Evolutionary conservation across 2,329 filamentous ascomycete genomes (phyloP).

Genomic region (Plectosphaerella plurivora): DNA sequence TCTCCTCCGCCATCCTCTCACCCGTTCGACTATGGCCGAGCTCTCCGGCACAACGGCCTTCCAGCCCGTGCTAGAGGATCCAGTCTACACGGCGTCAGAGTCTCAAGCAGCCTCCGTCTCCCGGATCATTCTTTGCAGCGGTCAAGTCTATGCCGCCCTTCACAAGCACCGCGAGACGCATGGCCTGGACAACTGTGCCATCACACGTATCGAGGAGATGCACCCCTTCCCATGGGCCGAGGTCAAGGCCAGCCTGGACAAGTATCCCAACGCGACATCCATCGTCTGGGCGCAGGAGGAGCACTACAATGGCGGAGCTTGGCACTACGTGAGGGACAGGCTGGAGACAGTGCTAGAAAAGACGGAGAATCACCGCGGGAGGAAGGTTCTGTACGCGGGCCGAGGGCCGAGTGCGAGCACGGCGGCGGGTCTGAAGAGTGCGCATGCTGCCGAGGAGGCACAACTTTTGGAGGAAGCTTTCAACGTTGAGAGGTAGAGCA

Average conservation of each 20-base stretch:
- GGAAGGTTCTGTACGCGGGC: constrained; percentile 1
- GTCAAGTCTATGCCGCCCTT: constrained; percentile 90
- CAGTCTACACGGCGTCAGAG: constrained; percentile 72
- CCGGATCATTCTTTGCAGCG: constrained; percentile 88
- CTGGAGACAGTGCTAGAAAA: constrained; percentile 9
- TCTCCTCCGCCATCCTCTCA: constrained; percentile 86
- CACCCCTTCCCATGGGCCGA: constrained; percentile 19
- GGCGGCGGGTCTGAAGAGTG: constrained; percentile 3
- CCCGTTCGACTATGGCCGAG: constrained; percentile 82
- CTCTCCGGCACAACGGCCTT: constrained; percentile 90
- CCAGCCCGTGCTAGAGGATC: constrained; percentile 93
- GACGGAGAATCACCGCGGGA: neutral
- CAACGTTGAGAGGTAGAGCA: neutral
- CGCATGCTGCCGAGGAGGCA: constrained; percentile 2
- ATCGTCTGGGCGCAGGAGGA: constrained; percentile 20
- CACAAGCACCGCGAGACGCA: constrained; percentile 40
- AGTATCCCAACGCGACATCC: constrained; percentile 13
- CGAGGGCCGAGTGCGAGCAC: neutral
- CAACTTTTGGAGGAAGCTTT: neutral
- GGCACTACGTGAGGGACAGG: constrained; percentile 17
- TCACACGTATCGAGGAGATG: constrained; percentile 17
- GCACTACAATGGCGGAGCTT: constrained; percentile 18
- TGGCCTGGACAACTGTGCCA: constrained; percentile 9
- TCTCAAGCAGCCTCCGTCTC: constrained; percentile 79
- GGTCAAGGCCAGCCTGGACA: constrained; percentile 13